Conservation (phyloP, 73 alveolate species). For the Symbiodinium pilosum region DNA sequence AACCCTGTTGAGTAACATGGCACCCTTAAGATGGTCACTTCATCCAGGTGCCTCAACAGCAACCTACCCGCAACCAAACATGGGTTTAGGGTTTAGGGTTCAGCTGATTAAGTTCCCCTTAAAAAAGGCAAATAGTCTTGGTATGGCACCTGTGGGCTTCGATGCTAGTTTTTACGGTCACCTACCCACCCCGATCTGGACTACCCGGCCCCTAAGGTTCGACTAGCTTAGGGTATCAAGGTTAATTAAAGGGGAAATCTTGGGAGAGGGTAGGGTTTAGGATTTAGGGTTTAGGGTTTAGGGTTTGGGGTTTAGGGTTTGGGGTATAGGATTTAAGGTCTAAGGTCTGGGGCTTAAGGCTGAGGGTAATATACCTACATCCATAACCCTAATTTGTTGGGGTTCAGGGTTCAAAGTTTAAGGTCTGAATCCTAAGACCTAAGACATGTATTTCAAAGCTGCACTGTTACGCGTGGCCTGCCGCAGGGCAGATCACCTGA, state of each 20-base stretch:
- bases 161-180: too few species aligned
- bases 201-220: not conserved
- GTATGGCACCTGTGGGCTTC: too few species aligned
- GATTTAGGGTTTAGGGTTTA: not conserved
- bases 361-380: too few species aligned
- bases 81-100: too few species aligned
- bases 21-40: too few species aligned
- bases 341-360: not conserved
- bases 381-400: not conserved
- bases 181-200: too few species aligned
- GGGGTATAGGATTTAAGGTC: not conserved
- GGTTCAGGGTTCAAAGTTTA: not conserved
- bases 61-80: too few species aligned
- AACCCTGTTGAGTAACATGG: too few species aligned
- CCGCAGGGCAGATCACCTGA: constrained; percentile 87
- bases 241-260: constrained; percentile 45
- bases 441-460: not conserved
- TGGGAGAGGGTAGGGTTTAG: not conserved
- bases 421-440: not conserved
- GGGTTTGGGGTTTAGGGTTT: not conserved
- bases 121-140: too few species aligned
- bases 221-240: not conserved
- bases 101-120: too few species aligned
- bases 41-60: too few species aligned
- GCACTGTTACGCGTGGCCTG: not conserved